Base-by-base conservation (phyloP, 2,329 filamentous ascomycete genomes). In the Xylaria sp. region DNA sequence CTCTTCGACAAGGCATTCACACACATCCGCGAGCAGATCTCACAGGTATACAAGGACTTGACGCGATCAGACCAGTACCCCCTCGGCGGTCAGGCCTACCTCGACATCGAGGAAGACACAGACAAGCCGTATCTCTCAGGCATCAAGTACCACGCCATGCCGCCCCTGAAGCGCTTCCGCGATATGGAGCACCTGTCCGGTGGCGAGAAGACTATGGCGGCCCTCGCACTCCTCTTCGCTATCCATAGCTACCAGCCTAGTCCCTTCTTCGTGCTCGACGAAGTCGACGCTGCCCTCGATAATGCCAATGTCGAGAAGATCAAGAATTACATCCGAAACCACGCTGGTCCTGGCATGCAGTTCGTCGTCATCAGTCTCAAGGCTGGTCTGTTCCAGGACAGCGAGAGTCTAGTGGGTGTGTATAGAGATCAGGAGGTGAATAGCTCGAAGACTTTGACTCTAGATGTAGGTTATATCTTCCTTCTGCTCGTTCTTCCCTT, bases 161-260 rank as follows among this genome's bases (percentile, higher is more conserved):
- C 96, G 23, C 96, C 96, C 1, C 89, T 97, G 71, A 99, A 99
- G 83, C 93, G 96, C 54, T 99, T 99, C 88, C 89, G 96, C 75
- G 97, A 99, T 80, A 99, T 99, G 96, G 96, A 99, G 80, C 96
- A 97, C 79, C 85, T 99, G 10, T 97, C 93, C 1, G 96, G 96
- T 76, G 96, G 96, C 65, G 96, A 99, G 82, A 99, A 99, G 86
- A 99, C 96, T 0, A 99, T 99, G 91, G 96, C 96, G 1, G 96
- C 96, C 15, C 85, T 99, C 46, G 96, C 96, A n/a, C 86, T 99
- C 48, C 87, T 99, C 4, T 99, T 99, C 79, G 96, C 96, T 26
- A 94, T 99, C 65, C 96, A 99, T 83, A 94, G 92, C 68, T 99
- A 95, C 83, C 94, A 97, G 79, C 95, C 96, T 0, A 93, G 89